Evolutionary conservation across 352 stramenopile species (phyloP), one percentile per base, ranked within the genome.

Genomic region (Globisporangium takayamanum): DNA sequence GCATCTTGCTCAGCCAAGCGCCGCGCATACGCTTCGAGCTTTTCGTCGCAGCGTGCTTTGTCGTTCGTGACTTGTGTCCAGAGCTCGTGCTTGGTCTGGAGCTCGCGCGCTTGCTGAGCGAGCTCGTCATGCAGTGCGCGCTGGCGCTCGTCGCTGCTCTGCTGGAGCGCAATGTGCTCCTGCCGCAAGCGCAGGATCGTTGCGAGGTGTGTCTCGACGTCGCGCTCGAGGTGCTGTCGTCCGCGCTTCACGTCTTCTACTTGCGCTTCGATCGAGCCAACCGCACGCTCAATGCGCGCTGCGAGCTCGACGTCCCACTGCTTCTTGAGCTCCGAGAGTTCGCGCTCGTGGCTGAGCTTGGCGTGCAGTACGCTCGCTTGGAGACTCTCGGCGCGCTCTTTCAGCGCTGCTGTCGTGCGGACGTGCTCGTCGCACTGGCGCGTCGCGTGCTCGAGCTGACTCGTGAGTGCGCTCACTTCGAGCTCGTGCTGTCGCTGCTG

Each of bases 211-310:
- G 77, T 87, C 56, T 84, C 78, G 1, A 89, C 74, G 45, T 92
- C 80, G 22, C 66, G 66, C 55, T 92, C 79, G 22, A 91, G 62
- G 46, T 79, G 63, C 37, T 80, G 46, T 1, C 83, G 73, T 2
- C 66, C 71, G 47, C 83, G 79, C 55, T 87, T 87, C 57, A 90
- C 73, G 18, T 87, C 84, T 0, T 73, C 74, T 4, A 91, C 63
- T 63, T 92, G 81, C 3, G 63, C 68, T 58, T 92, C 78, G 6
- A 92, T 72, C 0, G 67, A 70, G 1, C 64, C 60, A 0, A 92
- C 68, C 0, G 78, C 69, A 16, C 78, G 82, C 37, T 89, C 68
- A 6, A 89, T 66, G 4, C 80, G 71, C 18, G 87, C 68, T 53
- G 85, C 66, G 11, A 75, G 33, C 18, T 89, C 78, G 10, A 52